Evolutionary conservation across 805 yeast genomes (phyloP), one percentile per base, ranked within the genome.

Genomic region (Torulaspora microellipsoides): DNA sequence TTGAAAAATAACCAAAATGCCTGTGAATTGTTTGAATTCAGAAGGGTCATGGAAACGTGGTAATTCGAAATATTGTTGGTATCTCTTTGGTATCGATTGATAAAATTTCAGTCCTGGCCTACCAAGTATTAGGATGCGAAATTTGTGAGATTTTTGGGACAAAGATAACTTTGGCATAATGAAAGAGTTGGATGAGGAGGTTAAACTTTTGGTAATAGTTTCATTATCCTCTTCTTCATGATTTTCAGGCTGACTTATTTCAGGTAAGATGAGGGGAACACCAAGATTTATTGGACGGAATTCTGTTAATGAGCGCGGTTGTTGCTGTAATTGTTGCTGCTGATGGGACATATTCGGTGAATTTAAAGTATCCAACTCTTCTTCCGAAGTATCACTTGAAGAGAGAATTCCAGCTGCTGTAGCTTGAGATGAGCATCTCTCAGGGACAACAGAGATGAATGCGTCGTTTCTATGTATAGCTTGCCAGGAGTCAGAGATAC

Each of bases 351-450:
- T 43, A 17, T 48, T 40, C 11, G 52, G 51, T 13, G 55, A 47
- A 29, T 34, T 33, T 15, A 39, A 36, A 14, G 34, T 37, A 28
- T 56, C 60, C 1, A 47, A 43, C 30, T 59, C 66, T 36, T 60
- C 66, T 27, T 60, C 65, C n/a, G 66, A 59, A 8, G 62, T 60
- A 35, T 60, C 65, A 31, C 62, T 57, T 12, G 58, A 54, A 1
- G 64, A 60, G 15, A 56, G 45, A 12, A 53, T 43, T 15, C 58
- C 56, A 3, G 50, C 52, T 12, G 47, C 45, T n/a, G 48, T 43
- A 29, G 51, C 47, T 20, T 51, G 49, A 10, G 55, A 54, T 9
- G 59, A 45, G 31, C 51, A 49, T 17, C 52, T 38, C 28, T 50
- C 55, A 2, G 50, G 48, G 15, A 43, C 33, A n/a, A 36, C 44